Evolutionary conservation across 768 basidiomycete genomes (phyloP).

Genomic region (Termitomyces sp.): DNA sequence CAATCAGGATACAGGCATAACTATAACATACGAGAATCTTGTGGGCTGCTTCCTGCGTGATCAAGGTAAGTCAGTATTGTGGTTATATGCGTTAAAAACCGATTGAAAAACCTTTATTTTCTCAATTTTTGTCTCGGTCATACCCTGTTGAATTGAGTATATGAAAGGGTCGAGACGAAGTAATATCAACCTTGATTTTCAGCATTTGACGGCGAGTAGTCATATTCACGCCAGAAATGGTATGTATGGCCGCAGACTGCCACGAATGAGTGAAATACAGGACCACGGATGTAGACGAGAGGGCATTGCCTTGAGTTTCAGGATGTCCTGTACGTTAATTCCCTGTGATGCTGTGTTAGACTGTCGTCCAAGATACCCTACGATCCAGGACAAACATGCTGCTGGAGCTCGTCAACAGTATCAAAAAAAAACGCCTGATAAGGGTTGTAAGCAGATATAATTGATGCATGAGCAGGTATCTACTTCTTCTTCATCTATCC

Average conservation of each 20-base stretch:
- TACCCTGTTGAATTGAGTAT: slow-evolving; percentile 50
- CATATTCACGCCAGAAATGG: slow-evolving; percentile 85
- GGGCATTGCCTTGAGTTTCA: slow-evolving; percentile 75
- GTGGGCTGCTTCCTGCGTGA: slow-evolving; percentile 74
- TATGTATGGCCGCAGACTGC: slow-evolving; percentile 77
- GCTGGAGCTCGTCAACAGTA: slow-evolving; percentile 79
- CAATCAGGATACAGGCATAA: background rate
- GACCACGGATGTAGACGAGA: slow-evolving; percentile 1
- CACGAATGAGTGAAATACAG: slow-evolving; percentile 3
- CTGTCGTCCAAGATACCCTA: background rate
- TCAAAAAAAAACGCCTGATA: slow-evolving; percentile 61
- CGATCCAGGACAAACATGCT: slow-evolving; percentile 47
- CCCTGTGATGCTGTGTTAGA: slow-evolving; percentile 44
- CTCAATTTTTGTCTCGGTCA: slow-evolving; percentile 96
- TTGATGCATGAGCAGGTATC: background rate
- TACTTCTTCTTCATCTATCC: slow-evolving; percentile 40
- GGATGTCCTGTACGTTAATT: slow-evolving; percentile 92
- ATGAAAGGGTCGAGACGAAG: slow-evolving; percentile 13
- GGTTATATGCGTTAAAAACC: slow-evolving; percentile 2
- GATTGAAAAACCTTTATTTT: slow-evolving; percentile 71
- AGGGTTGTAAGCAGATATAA: background rate
- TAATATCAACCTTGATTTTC: slow-evolving; percentile 76
- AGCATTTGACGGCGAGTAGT: slow-evolving; percentile 84
- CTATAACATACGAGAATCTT: slow-evolving; percentile 61
- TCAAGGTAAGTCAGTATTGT: background rate